Evolutionary conservation across 768 basidiomycete species (phyloP), one percentile per base, ranked within the genome.

Genomic region (Suillus ampliporus): DNA sequence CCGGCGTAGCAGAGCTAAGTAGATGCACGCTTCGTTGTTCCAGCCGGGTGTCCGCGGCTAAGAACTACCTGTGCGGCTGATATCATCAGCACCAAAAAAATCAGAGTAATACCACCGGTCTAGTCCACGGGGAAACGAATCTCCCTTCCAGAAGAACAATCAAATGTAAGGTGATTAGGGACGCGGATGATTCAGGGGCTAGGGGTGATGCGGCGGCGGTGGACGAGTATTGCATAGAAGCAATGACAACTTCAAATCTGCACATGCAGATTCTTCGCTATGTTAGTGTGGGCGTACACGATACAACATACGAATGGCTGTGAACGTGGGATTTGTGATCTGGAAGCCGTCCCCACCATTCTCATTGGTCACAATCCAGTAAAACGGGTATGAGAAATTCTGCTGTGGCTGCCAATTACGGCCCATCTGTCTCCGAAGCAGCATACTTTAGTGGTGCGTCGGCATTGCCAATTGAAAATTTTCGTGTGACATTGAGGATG

Each of bases 321-420:
- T 79, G 76, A 95, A 97, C 1, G 86, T 92, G 15, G 89, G 74
- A 69, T 93, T 91, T 10, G 88, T 84, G 4, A 81, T 74, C 67
- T 85, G 82, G 19, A 84, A 84, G 51, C 86, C 86, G 66, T 86
- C 83, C 46, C 91, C 79, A 2, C 80, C 75, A 52, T 75, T 68
- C 65, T 86, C 83, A 50, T 85, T 82, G 19, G 88, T 89, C 67
- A 96, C 82, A 59, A 93, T 82, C 83, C 89, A 96, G 76, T 82
- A 94, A 69, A 85, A 94, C 0, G 89, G 87, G 76, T 85, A 93
- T 10, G 84, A 78, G 50, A 84, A 75, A 65, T 89, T 84, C 19
- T 76, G 67, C 47, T 83, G 83, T 48, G 82, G 71, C 59, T 71
- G 74, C 78, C 83, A 88, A 4, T 74, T 67, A 31, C 71, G 58